Evolutionary conservation across 163 green algal species (phyloP).

Genomic region (Chloromonas sp.): DNA sequence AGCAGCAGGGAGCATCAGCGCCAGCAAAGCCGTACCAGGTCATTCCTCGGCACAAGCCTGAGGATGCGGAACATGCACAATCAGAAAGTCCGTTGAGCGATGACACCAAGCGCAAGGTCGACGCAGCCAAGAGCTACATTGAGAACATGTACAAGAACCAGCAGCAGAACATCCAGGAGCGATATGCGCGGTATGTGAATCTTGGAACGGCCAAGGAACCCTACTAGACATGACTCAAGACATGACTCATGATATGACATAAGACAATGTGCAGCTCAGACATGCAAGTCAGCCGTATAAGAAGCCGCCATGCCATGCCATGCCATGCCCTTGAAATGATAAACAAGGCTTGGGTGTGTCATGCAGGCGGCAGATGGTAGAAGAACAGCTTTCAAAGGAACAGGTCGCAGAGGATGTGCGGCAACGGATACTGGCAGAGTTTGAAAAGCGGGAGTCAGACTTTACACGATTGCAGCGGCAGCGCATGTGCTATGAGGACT

Average conservation of each 20-base stretch:
- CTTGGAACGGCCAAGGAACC: too few species aligned
- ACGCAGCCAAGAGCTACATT: slow-evolving; percentile 86
- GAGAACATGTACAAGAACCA: slow-evolving; percentile 91
- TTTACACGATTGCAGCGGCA: slow-evolving; percentile 79
- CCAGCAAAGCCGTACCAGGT: not conserved
- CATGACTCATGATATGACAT: too few species aligned
- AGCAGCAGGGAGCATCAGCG: too few species aligned
- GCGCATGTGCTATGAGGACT: slow-evolving; percentile 81
- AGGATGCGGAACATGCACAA: not conserved
- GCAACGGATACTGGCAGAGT: slow-evolving; percentile 48
- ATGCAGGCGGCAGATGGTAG: slow-evolving; percentile 50
- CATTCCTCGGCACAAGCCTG: not conserved
- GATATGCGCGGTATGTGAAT: slow-evolving; percentile 55
- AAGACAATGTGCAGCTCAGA: too few species aligned
- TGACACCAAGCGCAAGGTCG: slow-evolving; percentile 52
- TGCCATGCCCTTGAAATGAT: too few species aligned
- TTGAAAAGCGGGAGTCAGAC: slow-evolving; percentile 77
- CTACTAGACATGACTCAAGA: too few species aligned
- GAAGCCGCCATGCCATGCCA: too few species aligned
- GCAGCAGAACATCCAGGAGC: slow-evolving; percentile 70
- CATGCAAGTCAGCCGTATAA: too few species aligned
- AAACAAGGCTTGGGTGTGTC: too few species aligned
- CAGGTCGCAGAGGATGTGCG: slow-evolving; percentile 52
- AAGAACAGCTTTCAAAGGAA: slow-evolving; percentile 47
- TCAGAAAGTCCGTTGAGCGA: slow-evolving; percentile 3